These are phyloP conservation scores for Schrenkiella parvula DNA, from an alignment of 345 rosid species.

Conservation along the genomic window DNA sequence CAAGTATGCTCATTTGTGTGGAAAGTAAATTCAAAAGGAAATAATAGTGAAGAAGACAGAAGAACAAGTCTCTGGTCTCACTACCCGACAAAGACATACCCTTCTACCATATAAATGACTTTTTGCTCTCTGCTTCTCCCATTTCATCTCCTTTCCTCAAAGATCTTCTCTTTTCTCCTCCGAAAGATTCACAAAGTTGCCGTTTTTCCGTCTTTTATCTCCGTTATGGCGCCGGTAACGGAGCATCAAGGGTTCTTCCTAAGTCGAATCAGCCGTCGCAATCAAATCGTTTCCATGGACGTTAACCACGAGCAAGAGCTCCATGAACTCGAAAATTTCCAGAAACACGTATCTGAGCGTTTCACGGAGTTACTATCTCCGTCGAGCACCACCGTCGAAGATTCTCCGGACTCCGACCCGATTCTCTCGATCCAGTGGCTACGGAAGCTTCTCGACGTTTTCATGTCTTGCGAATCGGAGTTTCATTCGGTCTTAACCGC, in stretches of 20 bases:
- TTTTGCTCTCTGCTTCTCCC: neutral
- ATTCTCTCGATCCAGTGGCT: conserved; percentile 77
- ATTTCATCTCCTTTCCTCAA: neutral
- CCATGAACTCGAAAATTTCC: conserved; percentile 79
- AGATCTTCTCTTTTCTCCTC: neutral
- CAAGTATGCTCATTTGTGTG: neutral
- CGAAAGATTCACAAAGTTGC: neutral
- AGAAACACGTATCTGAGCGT: conserved; percentile 58
- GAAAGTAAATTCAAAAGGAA: neutral
- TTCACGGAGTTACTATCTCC: conserved; percentile 51
- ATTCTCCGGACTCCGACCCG: conserved; percentile 21
- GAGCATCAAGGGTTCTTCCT: conserved; percentile 74
- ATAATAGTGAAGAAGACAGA: neutral
- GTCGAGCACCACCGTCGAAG: neutral
- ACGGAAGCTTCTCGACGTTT: conserved; percentile 68
- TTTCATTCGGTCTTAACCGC: conserved; percentile 64
- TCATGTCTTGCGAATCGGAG: conserved; percentile 83
- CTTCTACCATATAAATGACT: conserved; percentile 13
- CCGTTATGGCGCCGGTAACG: conserved; percentile 54
- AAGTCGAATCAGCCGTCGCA: conserved; percentile 76
- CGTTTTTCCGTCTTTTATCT: neutral
- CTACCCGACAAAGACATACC: conserved; percentile 28
- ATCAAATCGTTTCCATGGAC: conserved; percentile 79
- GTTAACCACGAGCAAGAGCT: conserved; percentile 74
- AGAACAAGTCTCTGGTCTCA: conserved; percentile 37